phyloP scores from a whole-genome alignment of 441 rosid species.

The Gossypium davidsonii region DNA sequence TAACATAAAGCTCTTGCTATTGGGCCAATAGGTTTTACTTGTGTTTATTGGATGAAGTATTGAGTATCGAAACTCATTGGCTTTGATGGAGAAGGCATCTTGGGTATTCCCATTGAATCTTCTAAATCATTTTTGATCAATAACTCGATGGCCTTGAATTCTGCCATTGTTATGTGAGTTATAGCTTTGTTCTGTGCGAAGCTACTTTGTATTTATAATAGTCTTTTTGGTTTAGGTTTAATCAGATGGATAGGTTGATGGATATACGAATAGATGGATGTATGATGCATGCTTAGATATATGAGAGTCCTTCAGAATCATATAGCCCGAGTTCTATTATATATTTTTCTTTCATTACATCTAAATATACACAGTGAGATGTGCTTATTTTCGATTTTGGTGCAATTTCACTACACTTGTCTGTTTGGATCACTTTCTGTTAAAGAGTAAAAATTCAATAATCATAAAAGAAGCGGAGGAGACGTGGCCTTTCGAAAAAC shows the following conservation, averaged over 20 bases:
- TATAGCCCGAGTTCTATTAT: neutral
- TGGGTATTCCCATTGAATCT: neutral
- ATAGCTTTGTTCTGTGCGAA: neutral
- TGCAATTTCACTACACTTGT: too few relatives aligned
- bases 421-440: too few relatives aligned
- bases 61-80: neutral
- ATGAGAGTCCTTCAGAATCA: neutral
- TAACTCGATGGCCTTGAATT: neutral
- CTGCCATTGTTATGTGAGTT: neutral
- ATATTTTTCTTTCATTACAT: too few relatives aligned
- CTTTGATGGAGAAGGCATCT: neutral
- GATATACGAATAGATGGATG: neutral
- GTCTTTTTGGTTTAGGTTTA: neutral
- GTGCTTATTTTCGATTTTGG: too few relatives aligned
- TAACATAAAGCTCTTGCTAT: too few relatives aligned
- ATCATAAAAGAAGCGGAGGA: too few relatives aligned
- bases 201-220: neutral
- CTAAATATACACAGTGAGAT: too few relatives aligned
- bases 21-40: neutral
- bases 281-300: neutral
- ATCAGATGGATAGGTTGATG: neutral
- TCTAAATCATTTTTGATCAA: neutral
- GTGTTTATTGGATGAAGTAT: neutral
- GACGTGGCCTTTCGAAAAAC: too few relatives aligned
- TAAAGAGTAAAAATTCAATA: too few relatives aligned